Evolutionary conservation across 2,329 filamentous ascomycete genomes (phyloP).

Genomic region (Chalaropsis ovoidea): DNA sequence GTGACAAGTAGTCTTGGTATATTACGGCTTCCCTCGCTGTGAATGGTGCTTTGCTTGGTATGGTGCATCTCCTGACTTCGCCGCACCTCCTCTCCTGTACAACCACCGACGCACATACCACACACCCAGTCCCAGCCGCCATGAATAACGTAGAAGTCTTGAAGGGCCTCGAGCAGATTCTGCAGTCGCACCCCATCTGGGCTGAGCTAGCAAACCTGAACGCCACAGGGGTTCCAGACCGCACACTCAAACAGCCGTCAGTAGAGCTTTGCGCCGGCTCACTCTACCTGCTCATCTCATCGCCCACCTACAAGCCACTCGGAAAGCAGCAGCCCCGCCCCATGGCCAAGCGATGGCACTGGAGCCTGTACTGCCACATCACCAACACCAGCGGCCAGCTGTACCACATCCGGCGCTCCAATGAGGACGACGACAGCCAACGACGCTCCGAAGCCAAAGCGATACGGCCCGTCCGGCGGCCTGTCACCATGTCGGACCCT

Average conservation of each 20-base stretch:
- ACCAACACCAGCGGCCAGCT: constrained; percentile 12
- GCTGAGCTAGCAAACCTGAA: background rate
- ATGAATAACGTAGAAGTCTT: constrained; percentile 8
- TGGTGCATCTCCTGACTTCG: background rate
- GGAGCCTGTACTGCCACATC: constrained; percentile 21
- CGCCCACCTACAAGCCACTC: constrained; percentile 24
- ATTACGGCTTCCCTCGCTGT: background rate
- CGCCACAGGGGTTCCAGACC: background rate
- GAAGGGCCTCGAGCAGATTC: background rate
- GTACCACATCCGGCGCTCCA: constrained; percentile 17
- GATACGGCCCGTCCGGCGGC: background rate
- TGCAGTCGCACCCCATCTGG: constrained; percentile 3
- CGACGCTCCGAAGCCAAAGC: background rate
- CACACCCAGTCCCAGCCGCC: background rate
- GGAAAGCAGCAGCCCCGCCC: constrained; percentile 18
- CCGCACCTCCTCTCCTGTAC: background rate
- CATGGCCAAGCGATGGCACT: constrained; percentile 24
- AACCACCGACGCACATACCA: background rate
- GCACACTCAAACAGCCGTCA: background rate
- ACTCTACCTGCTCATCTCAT: constrained; percentile 20
- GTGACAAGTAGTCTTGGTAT: background rate
- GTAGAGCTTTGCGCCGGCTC: constrained; percentile 1
- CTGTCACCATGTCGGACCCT: constrained; percentile 2
- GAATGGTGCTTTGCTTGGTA: background rate
- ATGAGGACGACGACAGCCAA: too few relatives aligned